Conservation (phyloP, 495 filamentous ascomycete genomes). For the Achaetomiella virescens region DNA sequence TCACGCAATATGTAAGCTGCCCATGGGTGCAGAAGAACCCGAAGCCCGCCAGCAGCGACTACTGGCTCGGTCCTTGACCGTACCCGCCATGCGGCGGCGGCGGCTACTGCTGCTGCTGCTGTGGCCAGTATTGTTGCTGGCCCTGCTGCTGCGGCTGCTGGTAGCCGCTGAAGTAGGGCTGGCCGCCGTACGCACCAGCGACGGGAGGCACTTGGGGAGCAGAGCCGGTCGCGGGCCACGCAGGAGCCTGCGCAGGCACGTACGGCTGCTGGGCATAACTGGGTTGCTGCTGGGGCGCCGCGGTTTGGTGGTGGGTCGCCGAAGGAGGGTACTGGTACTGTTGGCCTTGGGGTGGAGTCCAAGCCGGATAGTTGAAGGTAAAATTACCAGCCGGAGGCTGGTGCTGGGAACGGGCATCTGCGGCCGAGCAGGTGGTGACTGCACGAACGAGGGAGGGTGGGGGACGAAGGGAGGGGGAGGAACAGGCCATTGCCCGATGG, state of each 20-base stretch:
- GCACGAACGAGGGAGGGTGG: conserved; percentile 11
- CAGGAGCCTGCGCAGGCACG: background rate
- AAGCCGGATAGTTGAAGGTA: conserved; percentile 19
- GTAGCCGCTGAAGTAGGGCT: conserved; percentile 49
- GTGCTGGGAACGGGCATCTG: conserved; percentile 7
- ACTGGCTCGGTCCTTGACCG: conserved; percentile 3
- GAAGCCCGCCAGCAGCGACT: background rate
- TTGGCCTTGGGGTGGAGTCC: conserved; percentile 14
- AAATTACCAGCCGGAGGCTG: conserved; percentile 12
- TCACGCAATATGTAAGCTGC: background rate
- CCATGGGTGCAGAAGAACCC: background rate
- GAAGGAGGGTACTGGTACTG: conserved; percentile 16
- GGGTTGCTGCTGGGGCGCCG: conserved; percentile 3
- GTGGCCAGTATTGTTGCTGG: conserved; percentile 18
- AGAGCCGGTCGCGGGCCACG: conserved; percentile 8
- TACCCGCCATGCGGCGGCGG: conserved; percentile 1
- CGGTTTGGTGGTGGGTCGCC: conserved; percentile 2
- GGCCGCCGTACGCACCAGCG: conserved; percentile 57
- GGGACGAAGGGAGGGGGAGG: conserved; percentile 3
- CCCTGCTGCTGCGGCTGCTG: conserved; percentile 36
- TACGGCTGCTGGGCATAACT: conserved; percentile 6
- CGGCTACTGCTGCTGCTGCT: conserved; percentile 5
- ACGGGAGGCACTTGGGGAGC: conserved; percentile 23
- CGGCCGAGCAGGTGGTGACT: conserved; percentile 6
- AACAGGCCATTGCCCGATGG: conserved; percentile 11